Percentiles rank a stretch among this genome's conserved stretches.
Conservation (phyloP, 768 basidiomycete species). For the Leccinum uliginosum region DNA sequence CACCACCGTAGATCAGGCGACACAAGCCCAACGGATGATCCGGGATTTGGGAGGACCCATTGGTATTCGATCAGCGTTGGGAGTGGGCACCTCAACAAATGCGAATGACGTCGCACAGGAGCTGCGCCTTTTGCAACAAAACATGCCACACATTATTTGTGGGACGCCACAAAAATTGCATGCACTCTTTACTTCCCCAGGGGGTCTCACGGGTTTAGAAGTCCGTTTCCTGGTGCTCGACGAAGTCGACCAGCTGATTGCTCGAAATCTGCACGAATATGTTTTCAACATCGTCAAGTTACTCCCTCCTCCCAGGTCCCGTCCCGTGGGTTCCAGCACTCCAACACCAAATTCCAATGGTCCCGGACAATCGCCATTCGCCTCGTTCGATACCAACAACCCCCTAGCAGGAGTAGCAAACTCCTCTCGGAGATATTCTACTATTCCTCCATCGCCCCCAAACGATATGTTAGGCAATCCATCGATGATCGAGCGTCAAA, state of each 20-base stretch:
- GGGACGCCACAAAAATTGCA: conserved; percentile 97
- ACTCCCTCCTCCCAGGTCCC: conserved; percentile 82
- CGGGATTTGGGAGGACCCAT: conserved; percentile 92
- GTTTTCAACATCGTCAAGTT: conserved; percentile 92
- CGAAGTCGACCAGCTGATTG: conserved; percentile 97
- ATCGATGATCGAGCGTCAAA: conserved; percentile 69
- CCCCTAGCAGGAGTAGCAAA: conserved; percentile 32
- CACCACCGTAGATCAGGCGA: conserved; percentile 97
- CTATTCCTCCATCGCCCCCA: conserved; percentile 45
- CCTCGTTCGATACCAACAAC: conserved; percentile 43
- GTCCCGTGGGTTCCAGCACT: conserved; percentile 38
- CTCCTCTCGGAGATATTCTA: conserved; percentile 56
- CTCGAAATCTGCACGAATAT: conserved; percentile 92
- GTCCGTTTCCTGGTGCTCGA: conserved; percentile 94
- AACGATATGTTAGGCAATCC: conserved; percentile 34
- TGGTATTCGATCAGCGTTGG: conserved; percentile 85
- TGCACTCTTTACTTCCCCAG: conserved; percentile 79
- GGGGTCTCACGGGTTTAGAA: conserved; percentile 75
- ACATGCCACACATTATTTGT: conserved; percentile 91
- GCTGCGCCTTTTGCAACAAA: conserved; percentile 79
- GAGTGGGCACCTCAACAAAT: conserved; percentile 71
- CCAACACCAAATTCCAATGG: conserved; percentile 31
- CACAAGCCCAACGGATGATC: conserved; percentile 93
- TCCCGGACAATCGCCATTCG: conserved; percentile 40
- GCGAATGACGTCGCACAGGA: conserved; percentile 67